Evolutionary conservation across 352 stramenopile species (phyloP).

Genomic region (Peronospora destructor): DNA sequence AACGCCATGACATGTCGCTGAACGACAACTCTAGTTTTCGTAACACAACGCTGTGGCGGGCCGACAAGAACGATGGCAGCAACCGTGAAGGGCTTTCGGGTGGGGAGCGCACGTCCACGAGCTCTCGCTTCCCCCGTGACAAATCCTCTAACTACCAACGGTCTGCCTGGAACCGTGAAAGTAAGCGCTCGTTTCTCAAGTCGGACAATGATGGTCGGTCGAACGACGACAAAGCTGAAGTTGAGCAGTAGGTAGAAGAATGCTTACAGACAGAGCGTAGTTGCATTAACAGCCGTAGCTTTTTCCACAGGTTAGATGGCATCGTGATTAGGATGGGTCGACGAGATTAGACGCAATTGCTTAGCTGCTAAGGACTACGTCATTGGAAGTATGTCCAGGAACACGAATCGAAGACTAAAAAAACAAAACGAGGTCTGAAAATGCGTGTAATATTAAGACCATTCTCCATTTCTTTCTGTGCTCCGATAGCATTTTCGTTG

Average conservation of each 20-base stretch:
- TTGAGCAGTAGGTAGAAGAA: constrained; percentile 9
- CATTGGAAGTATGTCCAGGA: neutral
- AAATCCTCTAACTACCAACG: constrained; percentile 37
- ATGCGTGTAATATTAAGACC: too few relatives aligned
- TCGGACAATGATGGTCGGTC: constrained; percentile 34
- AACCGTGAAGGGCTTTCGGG: constrained; percentile 20
- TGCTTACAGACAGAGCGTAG: constrained; percentile 3
- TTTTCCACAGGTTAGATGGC: neutral
- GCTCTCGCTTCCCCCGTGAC: constrained; percentile 49
- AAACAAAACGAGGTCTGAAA: neutral
- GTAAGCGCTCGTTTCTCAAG: constrained; percentile 50
- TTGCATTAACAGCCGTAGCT: neutral
- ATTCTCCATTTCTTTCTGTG: too few relatives aligned
- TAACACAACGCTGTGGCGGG: constrained; percentile 74
- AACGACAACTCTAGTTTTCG: constrained; percentile 77
- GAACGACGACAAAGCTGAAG: constrained; percentile 28
- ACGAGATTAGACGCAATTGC: neutral
- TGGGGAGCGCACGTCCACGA: constrained; percentile 25
- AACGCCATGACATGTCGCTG: constrained; percentile 83
- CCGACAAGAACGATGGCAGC: constrained; percentile 41
- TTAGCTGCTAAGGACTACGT: neutral
- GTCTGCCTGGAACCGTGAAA: constrained; percentile 53
- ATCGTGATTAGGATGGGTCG: too few relatives aligned
- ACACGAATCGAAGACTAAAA: constrained; percentile 25
- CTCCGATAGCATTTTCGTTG: too few relatives aligned